A percentile compares a stretch with the other conserved stretches of the same genome.
These are phyloP conservation scores for Aspergillus pseudoviridinutans DNA, from an alignment of 2,329 filamentous ascomycete genomes.

Conservation along the genomic window DNA sequence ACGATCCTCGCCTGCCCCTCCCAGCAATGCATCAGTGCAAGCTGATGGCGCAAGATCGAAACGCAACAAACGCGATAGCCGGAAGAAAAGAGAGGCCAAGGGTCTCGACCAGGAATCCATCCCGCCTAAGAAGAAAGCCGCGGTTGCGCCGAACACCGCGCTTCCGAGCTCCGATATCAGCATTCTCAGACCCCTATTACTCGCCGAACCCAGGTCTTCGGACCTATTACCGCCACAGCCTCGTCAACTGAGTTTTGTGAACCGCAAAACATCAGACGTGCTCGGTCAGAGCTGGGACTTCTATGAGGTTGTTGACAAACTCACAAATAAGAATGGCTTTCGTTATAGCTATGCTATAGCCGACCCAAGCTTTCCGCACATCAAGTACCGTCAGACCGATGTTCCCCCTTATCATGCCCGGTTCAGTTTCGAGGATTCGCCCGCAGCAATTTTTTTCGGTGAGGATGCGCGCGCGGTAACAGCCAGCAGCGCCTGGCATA, in stretches of 20 bases:
- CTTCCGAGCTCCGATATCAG: conserved; percentile 36
- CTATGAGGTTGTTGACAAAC: conserved; percentile 44
- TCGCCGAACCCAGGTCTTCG: conserved; percentile 37
- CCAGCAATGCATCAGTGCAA: conserved; percentile 25
- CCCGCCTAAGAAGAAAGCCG: conserved; percentile 35
- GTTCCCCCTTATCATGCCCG: conserved; percentile 76
- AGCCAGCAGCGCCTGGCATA: conserved; percentile 89
- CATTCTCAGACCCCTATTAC: conserved; percentile 38
- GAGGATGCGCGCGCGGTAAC: conserved; percentile 71
- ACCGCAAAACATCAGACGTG: conserved; percentile 31
- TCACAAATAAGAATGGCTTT: conserved; percentile 68
- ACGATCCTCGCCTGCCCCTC: conserved; percentile 33
- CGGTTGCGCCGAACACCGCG: conserved; percentile 27
- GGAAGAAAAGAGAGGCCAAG: conserved; percentile 43
- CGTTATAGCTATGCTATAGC: conserved; percentile 89
- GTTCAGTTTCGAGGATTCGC: conserved; percentile 89
- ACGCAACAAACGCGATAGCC: conserved; percentile 41
- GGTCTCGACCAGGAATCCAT: conserved; percentile 35
- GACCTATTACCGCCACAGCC: conserved; percentile 37
- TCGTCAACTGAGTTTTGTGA: conserved; percentile 38
- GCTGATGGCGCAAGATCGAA: conserved; percentile 32
- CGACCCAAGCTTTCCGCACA: conserved; percentile 80
- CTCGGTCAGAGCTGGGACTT: conserved; percentile 38
- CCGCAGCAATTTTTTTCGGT: conserved; percentile 79
- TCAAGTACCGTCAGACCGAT: conserved; percentile 88